Base-by-base conservation (phyloP, 495 filamentous ascomycete genomes). In the Hypomontagnella submonticulosa region DNA sequence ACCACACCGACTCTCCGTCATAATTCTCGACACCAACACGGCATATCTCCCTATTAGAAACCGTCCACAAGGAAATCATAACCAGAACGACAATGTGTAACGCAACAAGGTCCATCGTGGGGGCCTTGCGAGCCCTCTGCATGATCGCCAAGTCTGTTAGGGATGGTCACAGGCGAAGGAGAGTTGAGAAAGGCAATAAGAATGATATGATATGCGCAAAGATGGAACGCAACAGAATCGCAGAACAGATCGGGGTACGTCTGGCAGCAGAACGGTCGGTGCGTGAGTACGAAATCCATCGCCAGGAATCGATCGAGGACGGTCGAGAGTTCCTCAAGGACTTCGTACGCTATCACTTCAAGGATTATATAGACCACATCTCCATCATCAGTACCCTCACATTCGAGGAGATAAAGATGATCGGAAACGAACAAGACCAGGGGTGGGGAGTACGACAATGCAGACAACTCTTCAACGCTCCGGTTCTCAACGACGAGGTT, bases 321-420 rank as follows among this genome's bases (percentile, higher is more conserved):
- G 53, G 41, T 9, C 23, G 27, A n/a, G 15, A 42, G 11, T 43
- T 33, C 13, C 37, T 33, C 9, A 55, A 38, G n/a, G 36, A 30
- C 50, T 38, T 38, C 9, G 3, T 38, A 2, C 36, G 36, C 3
- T 13, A 38, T 8, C 10, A 38, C 9, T 38, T 12, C 36, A 13
- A 8, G 9, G 36, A 38, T 2, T 38, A 12, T 8, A 3, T 38
- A 2, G 36, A 38, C 36, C 9, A 13, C 36, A 38, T 38, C 36
- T 3, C 2, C 3, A 13, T 38, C 3, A 38, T 13, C 36, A 38
- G 36, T 8, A 13, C 9, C 3, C 36, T 38, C 3, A 38, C 36
- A 2, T 38, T 38, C 36, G 36, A 38, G 36, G 10, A 38, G 36
- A 38, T 38, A 2, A 38, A 38, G 36, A 13, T 13, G 10, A 38